A percentile compares a stretch with the other conserved stretches of the same genome.
Evolutionary conservation across 306 rosid species (phyloP).

Genomic region (Sphenostylis stenocarpa): DNA sequence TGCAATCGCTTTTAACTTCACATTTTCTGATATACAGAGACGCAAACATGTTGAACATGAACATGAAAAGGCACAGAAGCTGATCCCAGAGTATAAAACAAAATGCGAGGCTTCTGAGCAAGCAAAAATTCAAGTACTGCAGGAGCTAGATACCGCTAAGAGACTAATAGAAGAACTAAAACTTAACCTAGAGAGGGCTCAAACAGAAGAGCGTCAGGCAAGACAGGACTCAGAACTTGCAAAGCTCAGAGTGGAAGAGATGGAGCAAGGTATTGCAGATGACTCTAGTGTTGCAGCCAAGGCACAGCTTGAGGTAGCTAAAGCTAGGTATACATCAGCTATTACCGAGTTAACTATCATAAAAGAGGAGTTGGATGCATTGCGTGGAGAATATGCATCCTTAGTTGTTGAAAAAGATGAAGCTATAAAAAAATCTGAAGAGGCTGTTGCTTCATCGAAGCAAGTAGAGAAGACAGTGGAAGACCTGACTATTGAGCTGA

Average conservation of each 20-base stretch:
- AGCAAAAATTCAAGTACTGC: constrained; percentile 60
- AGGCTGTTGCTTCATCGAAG: constrained; percentile 67
- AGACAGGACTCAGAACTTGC: constrained; percentile 96
- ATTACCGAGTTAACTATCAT: constrained; percentile 70
- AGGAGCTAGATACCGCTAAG: constrained; percentile 82
- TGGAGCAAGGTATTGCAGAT: constrained; percentile 97
- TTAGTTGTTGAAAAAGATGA: constrained; percentile 64
- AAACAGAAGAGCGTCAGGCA: constrained; percentile 92
- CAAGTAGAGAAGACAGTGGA: constrained; percentile 89
- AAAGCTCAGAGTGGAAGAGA: constrained; percentile 94
- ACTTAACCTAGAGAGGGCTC: constrained; percentile 89
- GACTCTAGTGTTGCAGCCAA: constrained; percentile 91
- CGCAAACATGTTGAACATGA: constrained; percentile 84
- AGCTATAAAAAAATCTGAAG: constrained; percentile 70
- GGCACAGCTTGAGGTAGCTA: constrained; percentile 98
- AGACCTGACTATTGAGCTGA: constrained; percentile 86
- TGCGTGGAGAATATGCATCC: constrained; percentile 70
- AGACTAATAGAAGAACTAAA: constrained; percentile 86
- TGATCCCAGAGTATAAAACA: constrained; percentile 66
- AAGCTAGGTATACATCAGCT: constrained; percentile 77
- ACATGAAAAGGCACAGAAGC: constrained; percentile 67
- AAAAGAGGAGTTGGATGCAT: constrained; percentile 65
- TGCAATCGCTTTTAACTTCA: background rate
- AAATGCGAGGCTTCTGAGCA: constrained; percentile 59
- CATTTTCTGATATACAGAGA: constrained; percentile 55